Evolutionary conservation across 129 eudicot genomes (phyloP).

Genomic region (Daucus carota): DNA sequence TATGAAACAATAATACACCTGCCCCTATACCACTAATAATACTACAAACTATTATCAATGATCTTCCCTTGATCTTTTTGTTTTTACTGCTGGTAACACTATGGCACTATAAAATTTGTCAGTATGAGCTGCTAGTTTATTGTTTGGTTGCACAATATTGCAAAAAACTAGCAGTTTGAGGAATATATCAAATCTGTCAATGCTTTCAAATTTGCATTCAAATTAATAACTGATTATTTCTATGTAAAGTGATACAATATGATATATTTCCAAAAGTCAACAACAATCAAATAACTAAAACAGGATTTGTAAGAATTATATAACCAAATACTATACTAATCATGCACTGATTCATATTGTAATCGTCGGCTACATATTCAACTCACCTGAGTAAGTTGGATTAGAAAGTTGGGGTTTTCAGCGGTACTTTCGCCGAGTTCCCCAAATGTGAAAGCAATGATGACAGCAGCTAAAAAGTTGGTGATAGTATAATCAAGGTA

Average conservation of each 20-base stretch:
- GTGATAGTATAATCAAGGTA: constrained; percentile 79
- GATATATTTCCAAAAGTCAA: background rate
- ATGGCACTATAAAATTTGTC: background rate
- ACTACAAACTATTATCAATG: background rate
- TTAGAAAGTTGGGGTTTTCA: constrained; percentile 50
- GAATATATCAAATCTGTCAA: background rate
- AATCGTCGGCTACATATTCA: background rate
- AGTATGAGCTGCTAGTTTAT: background rate
- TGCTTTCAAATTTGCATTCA: background rate
- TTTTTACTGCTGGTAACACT: background rate
- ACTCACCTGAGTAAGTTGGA: constrained; percentile 70
- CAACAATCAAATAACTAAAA: background rate
- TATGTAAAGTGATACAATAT: background rate
- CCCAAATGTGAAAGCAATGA: constrained; percentile 78
- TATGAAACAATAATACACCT: background rate
- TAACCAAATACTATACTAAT: too few species aligned
- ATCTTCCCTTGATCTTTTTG: background rate
- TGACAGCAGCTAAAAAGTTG: constrained; percentile 66
- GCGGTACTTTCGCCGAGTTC: constrained; percentile 49
- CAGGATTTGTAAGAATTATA: background rate
- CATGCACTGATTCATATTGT: background rate
- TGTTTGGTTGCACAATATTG: background rate
- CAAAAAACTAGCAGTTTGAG: background rate
- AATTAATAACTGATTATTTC: background rate
- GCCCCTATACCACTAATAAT: background rate